Evolutionary conservation across 108 stramenopile species (phyloP).

Genomic region (Cyclotella sp.): DNA sequence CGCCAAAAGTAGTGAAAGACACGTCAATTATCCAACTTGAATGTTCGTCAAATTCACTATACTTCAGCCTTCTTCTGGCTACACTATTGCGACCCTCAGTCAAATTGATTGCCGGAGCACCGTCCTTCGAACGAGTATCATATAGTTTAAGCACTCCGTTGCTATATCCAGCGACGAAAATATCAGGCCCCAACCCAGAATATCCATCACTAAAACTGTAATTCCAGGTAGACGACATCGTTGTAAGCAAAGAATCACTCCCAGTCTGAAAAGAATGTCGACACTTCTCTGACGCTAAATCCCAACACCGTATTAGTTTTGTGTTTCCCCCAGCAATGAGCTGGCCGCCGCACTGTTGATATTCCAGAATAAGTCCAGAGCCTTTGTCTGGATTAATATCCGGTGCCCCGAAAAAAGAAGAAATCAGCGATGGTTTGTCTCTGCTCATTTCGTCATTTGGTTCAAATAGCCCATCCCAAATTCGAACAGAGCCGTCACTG

Average conservation of each 20-base stretch:
- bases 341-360: slow-evolving; percentile 76
- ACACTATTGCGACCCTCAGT: slow-evolving; percentile 13
- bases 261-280: slow-evolving; percentile 54
- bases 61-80: slow-evolving; percentile 33
- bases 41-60: slow-evolving; percentile 68
- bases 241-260: slow-evolving; percentile 79
- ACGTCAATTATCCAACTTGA: slow-evolving; percentile 86
- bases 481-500: slow-evolving; percentile 92
- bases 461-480: slow-evolving; percentile 70
- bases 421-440: slow-evolving; percentile 64
- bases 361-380: slow-evolving; percentile 87
- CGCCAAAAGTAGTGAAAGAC: slow-evolving; percentile 73
- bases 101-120: slow-evolving; percentile 19
- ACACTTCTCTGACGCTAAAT: slow-evolving; percentile 83
- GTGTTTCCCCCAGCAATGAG: slow-evolving; percentile 88
- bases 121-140: slow-evolving; percentile 73
- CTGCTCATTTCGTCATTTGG: slow-evolving; percentile 57
- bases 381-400: slow-evolving; percentile 72
- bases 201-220: slow-evolving; percentile 54
- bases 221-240: slow-evolving; percentile 85
- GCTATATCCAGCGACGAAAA: slow-evolving; percentile 88
- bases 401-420: slow-evolving; percentile 88
- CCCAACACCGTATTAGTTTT: slow-evolving; percentile 88
- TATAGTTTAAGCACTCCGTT: slow-evolving; percentile 89
- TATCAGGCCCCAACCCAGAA: slow-evolving; percentile 68